A percentile compares a stretch with the other conserved stretches of the same genome.
phyloP scores from a whole-genome alignment of 176 grass and related monocot species.

The Carex kokanica region DNA sequence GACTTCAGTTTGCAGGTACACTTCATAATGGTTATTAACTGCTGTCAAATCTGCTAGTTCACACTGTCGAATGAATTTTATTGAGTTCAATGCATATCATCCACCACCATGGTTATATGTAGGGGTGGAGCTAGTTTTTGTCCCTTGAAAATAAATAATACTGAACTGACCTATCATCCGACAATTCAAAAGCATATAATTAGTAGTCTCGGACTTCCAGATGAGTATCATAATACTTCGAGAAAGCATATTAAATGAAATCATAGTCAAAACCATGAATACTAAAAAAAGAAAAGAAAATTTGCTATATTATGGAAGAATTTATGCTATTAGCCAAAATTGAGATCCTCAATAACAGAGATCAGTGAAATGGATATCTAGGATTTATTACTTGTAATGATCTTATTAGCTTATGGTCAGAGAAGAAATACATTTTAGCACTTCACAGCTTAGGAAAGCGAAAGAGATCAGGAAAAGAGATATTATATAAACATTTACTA shows the following conservation, averaged over 20 bases:
- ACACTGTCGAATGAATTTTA: not conserved
- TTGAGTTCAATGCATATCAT: not conserved
- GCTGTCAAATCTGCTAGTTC: not conserved
- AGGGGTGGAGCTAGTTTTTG: constrained; percentile 17
- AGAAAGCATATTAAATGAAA: not conserved
- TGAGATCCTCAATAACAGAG: not conserved
- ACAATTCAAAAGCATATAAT: not conserved
- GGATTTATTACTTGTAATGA: not conserved
- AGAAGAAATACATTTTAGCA: not conserved
- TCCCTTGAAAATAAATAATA: constrained; percentile 9
- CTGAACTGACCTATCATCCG: not conserved
- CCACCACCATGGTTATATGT: not conserved
- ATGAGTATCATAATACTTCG: not conserved
- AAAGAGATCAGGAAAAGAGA: not conserved
- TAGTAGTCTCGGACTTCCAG: not conserved
- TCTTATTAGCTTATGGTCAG: not conserved
- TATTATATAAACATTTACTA: not conserved
- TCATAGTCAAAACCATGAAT: not conserved
- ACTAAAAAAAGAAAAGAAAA: not conserved
- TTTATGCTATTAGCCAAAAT: not conserved
- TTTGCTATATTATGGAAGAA: not conserved
- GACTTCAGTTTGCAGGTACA: constrained; percentile 75
- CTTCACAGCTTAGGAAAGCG: not conserved
- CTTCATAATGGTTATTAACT: constrained; percentile 32
- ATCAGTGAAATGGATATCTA: not conserved